These are phyloP conservation scores for Lablab purpureus DNA, from an alignment of 306 rosid genomes.

Conservation along the genomic window DNA sequence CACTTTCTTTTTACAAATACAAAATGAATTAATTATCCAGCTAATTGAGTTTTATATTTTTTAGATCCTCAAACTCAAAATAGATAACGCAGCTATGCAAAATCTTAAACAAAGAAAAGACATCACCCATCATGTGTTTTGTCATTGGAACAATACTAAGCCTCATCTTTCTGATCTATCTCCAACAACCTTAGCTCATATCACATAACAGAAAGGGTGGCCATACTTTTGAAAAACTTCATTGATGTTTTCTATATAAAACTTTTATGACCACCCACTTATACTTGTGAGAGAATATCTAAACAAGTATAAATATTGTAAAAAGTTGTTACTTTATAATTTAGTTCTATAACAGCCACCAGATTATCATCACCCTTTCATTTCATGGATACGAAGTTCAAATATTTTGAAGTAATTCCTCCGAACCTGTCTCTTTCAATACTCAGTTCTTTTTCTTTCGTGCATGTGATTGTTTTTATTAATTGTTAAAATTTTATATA, in stretches of 20 bases:
- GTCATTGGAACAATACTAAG: neutral
- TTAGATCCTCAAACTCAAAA: neutral
- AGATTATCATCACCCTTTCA: neutral
- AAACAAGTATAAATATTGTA: neutral
- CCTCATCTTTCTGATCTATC: too few relatives aligned
- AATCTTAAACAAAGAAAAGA: neutral
- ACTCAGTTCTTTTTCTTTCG: neutral
- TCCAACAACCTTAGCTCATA: neutral
- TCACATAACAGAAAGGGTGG: neutral
- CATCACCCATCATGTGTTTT: neutral
- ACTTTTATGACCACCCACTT: neutral
- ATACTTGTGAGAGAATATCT: neutral
- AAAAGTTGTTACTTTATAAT: too few relatives aligned
- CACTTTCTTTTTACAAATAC: neutral
- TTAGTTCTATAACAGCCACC: neutral
- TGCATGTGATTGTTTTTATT: neutral
- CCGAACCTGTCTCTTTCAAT: neutral
- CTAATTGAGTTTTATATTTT: neutral
- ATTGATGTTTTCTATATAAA: neutral
- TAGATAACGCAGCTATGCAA: neutral
- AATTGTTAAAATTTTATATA: neutral
- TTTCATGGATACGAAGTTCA: neutral
- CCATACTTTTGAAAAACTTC: neutral
- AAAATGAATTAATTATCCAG: neutral
- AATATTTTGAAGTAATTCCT: slow-evolving; percentile 1